These are phyloP conservation scores for Coprinopsis strossmayeri DNA, from an alignment of 768 basidiomycete genomes.

Conservation along the genomic window DNA sequence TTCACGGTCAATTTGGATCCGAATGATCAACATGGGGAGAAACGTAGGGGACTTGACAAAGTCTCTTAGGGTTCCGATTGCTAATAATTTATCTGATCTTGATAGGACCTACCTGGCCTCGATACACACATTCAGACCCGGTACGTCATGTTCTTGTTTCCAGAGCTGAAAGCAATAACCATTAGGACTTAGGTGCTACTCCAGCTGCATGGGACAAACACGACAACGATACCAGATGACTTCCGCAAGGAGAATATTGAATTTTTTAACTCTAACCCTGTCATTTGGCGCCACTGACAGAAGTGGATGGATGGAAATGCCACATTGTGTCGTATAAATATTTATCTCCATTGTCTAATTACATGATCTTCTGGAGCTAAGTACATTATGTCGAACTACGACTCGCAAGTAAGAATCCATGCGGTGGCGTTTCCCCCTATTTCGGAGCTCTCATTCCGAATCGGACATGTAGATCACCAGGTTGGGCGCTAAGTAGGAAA, in stretches of 20 bases:
- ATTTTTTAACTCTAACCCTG: constrained; percentile 27
- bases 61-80: background rate
- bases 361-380: no score
- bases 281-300: no score
- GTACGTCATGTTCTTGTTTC: background rate
- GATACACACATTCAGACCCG: constrained; percentile 17
- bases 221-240: constrained; percentile 29
- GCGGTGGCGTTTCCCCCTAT: no score
- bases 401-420: no score
- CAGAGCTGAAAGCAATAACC: background rate
- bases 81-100: background rate
- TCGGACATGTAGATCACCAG: no score
- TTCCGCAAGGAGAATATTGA: constrained; percentile 30
- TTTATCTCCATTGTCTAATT: no score
- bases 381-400: no score
- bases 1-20: constrained; percentile 32
- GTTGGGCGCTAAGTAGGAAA: no score
- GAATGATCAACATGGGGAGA: constrained; percentile 28
- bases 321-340: no score
- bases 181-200: constrained; percentile 9
- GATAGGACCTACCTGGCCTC: constrained; percentile 24
- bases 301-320: no score
- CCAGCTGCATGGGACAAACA: constrained; percentile 30
- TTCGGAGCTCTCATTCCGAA: no score
- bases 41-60: constrained; percentile 18